These are phyloP conservation scores for Mimosa bimucronata DNA, from an alignment of 306 rosid genomes.

Conservation along the genomic window DNA sequence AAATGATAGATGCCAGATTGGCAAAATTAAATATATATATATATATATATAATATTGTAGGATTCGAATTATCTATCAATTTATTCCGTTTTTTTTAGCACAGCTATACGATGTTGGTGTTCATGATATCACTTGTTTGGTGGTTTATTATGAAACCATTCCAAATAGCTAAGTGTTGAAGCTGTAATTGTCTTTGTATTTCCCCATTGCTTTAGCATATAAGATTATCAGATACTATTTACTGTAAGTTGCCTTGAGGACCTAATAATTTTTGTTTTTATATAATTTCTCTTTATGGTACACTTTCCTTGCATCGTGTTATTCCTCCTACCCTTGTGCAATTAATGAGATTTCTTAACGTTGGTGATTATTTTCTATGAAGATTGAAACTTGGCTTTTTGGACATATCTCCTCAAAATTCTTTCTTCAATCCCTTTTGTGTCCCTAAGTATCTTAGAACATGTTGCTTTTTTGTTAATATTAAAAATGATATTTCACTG, in stretches of 20 bases:
- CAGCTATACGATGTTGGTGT: not conserved
- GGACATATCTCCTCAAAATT: conserved; percentile 1
- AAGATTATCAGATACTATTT: not conserved
- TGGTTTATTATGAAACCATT: not conserved
- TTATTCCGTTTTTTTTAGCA: not conserved
- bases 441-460: not conserved
- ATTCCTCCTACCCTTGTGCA: not conserved
- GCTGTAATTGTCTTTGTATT: not conserved
- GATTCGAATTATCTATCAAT: not conserved
- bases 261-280: not conserved
- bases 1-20: not conserved
- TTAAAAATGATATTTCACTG: not conserved
- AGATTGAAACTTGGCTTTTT: conserved; percentile 4
- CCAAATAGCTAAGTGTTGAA: not conserved
- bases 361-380: not conserved
- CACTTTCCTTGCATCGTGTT: not conserved
- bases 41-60: not conserved
- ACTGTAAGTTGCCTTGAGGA: not conserved
- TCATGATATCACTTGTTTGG: not conserved
- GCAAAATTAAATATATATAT: not conserved
- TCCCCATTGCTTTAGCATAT: not conserved
- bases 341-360: not conserved
- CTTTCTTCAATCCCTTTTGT: not conserved
- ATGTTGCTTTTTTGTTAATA: not conserved
- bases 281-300: not conserved